Base-by-base conservation (phyloP, 257 asterid genomes). In the Nicotiana attenuata region DNA sequence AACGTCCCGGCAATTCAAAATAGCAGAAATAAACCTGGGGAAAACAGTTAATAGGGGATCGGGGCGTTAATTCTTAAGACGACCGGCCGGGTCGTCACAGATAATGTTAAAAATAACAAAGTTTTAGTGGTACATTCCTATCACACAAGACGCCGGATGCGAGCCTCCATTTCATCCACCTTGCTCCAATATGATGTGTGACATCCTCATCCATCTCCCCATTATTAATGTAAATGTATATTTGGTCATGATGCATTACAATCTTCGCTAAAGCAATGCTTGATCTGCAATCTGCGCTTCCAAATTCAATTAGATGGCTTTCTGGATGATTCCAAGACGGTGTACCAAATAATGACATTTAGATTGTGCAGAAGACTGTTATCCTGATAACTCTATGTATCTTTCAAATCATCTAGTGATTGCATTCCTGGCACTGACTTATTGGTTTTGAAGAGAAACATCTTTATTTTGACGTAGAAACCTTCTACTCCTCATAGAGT, bases 361-460 rank as follows among this genome's bases (percentile, higher is more conserved):
- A 15, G 41, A 68, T 38, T 35, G 77, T 68, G 55, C 77, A 68
- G 17, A n/a, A 19, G 55, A 35, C 55, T 67, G 53, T 67, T 67
- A 47, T 47, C 63, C 45, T 50, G 45, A 73, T 73, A 47, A 57
- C 19, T 45, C 14, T 24, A 47, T 73, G 41, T 50, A 24, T 73
- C 79, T 2, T 14, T 47, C 63, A 75, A 75, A 53, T 31, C 75
- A 65, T 75, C 79, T 75, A 47, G 41, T 24, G 55, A 75, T 50
- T 75, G 79, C 79, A 47, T 75, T 75, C 79, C 45, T 24, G 57
- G 31, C 77, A 67, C 76, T 17, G 55, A 10, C 31, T 69, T 69
- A 0, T 38, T 31, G 57, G 57, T 69, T 69, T 20, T 38, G 57
- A 68, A 41, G 16, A 69, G 41, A 69, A 69, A 41, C 53, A 9